Percentiles rank a stretch among this genome's conserved stretches.
These are phyloP conservation scores for Cylindrotheca fusiformis DNA, from an alignment of 108 stramenopile genomes.

Conservation along the genomic window DNA sequence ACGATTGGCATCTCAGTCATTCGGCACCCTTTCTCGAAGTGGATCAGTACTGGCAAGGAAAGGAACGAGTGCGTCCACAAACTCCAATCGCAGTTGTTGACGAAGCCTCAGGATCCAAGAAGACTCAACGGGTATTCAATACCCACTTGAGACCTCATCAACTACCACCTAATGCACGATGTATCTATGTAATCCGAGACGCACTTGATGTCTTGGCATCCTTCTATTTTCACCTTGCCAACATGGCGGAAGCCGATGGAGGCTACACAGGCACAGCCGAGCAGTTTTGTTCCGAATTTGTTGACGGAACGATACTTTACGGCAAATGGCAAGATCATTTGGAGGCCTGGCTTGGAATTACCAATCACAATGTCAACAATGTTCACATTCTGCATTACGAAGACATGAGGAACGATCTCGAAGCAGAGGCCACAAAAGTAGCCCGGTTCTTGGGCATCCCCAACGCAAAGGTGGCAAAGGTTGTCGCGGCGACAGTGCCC, in stretches of 20 bases:
- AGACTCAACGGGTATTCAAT: conserved; percentile 55
- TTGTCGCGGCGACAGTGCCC: background rate
- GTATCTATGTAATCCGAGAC: conserved; percentile 62
- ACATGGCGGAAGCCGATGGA: conserved; percentile 47
- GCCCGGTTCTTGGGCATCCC: background rate
- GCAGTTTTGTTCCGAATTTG: conserved; percentile 45
- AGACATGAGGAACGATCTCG: background rate
- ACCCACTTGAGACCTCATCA: conserved; percentile 57
- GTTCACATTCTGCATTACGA: background rate
- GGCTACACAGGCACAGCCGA: conserved; percentile 28
- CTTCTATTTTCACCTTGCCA: conserved; percentile 73
- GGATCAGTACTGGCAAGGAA: conserved; percentile 52
- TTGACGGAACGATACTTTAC: conserved; percentile 50
- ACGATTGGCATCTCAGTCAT: conserved; percentile 50
- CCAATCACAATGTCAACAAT: background rate
- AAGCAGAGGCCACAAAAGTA: background rate
- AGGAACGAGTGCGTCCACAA: background rate
- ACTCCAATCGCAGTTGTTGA: conserved; percentile 13
- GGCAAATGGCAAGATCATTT: conserved; percentile 58
- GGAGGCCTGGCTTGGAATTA: conserved; percentile 27
- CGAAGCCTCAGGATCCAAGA: conserved; percentile 19
- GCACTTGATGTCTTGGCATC: conserved; percentile 48
- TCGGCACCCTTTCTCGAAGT: conserved; percentile 73
- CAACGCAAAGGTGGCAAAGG: background rate
- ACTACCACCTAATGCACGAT: conserved; percentile 33